phyloP scores from a whole-genome alignment of 306 rosid species.

The Albizia julibrissin region DNA sequence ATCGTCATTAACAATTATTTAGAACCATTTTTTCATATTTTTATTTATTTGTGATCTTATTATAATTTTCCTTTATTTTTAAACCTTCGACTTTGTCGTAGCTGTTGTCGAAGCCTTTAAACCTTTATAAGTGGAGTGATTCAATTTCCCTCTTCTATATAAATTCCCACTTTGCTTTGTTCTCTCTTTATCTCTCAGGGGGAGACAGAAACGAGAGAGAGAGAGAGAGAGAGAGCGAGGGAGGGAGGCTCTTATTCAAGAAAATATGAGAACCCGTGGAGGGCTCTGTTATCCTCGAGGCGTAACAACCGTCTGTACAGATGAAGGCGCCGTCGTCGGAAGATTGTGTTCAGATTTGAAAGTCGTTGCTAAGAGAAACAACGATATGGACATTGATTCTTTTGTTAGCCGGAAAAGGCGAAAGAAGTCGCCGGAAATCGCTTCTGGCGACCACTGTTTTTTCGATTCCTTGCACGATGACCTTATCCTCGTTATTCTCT shows the following conservation, averaged over 20 bases:
- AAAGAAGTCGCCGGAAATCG: constrained; percentile 23
- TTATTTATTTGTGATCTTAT: too few species aligned
- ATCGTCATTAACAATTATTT: too few species aligned
- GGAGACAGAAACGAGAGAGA: background rate
- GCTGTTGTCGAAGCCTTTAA: constrained; percentile 13
- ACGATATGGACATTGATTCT: constrained; percentile 28
- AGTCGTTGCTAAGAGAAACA: constrained; percentile 33
- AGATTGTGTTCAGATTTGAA: background rate
- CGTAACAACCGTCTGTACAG: constrained; percentile 14
- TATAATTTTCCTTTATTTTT: too few species aligned
- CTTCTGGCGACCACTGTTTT: constrained; percentile 31
- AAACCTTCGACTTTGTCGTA: constrained; percentile 39
- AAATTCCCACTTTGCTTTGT: constrained; percentile 24
- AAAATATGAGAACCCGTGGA: constrained; percentile 65
- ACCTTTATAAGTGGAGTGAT: background rate
- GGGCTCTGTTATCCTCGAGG: constrained; percentile 53
- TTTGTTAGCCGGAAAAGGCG: constrained; percentile 44
- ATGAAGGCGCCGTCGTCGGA: background rate
- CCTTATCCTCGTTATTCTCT: constrained; percentile 66
- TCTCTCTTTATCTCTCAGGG: constrained; percentile 24
- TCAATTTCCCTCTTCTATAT: constrained; percentile 26
- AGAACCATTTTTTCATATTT: too few species aligned
- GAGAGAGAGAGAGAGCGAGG: background rate
- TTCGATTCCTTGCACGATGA: constrained; percentile 81
- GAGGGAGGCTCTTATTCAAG: background rate